Base-by-base conservation (phyloP, 768 basidiomycete species). In the Boletus edulis region DNA sequence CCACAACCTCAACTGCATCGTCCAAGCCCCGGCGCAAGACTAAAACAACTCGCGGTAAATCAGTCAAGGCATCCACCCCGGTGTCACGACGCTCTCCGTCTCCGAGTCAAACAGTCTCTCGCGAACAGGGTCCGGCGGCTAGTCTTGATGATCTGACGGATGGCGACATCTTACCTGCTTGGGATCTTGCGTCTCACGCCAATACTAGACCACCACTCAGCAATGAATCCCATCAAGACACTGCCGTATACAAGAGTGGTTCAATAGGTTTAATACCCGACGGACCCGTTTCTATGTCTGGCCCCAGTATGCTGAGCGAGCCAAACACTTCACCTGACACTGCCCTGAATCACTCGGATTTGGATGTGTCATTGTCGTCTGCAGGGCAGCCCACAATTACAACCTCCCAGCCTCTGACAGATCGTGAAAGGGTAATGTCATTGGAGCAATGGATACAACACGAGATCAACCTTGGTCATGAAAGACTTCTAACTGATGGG, bases 391-490 rank as follows among this genome's bases (percentile, higher is more conserved):
- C 64, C 31, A 49, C 41, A 40, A 29, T 62, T 52, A 18, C 56
- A 31, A 32, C 37, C 32, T n/a, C 64, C n/a, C 58, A 62, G 43
- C 29, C 17, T 57, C 70, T 53, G 46, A 69, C 57, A 51, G 67
- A 43, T 34, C 81, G 81, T 18, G 88, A 94, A 66, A 75, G 85
- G 55, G 72, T 77, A 18, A 86, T 94, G 88, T 88, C 90, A 0
- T 78, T 94, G 46, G 91, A 94, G 63, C 83, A 94, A 63, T 89
- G 89, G 82, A 84, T 93, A 54, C 77, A 86, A 51, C 81, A 83
- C 60, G 90, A 93, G 72, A 87, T 91, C 67, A 78, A 78, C 58
- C 69, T 81, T 44, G 80, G 91, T 69, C 84, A 81, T 60, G 83
- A 86, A 59, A 81, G 77, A 54, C 76, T 86, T 63, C 68, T 75